phyloP scores from a whole-genome alignment of 192 early-diverging fungal species.

The Entomortierella parvispora region DNA sequence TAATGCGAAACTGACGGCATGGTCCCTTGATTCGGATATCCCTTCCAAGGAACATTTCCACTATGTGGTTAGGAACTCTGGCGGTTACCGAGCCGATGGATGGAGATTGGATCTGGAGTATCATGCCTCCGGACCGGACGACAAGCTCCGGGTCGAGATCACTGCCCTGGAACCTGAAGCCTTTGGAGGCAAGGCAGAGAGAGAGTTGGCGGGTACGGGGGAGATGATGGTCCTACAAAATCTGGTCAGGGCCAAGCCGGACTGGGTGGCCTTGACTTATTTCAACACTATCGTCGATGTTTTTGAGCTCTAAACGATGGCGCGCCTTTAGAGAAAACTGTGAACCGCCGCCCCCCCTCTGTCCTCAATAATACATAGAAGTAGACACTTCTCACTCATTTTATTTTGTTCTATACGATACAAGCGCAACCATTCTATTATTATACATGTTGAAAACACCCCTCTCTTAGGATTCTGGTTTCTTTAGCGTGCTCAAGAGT shows the following conservation, averaged over 20 bases:
- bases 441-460: background rate
- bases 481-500: conserved; percentile 24
- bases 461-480: background rate
- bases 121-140: conserved; percentile 1
- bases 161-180: conserved; percentile 27
- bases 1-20: conserved; percentile 61
- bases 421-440: too few species aligned
- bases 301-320: conserved; percentile 16
- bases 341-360: too few species aligned
- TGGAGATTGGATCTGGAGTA: conserved; percentile 44
- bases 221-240: conserved; percentile 24
- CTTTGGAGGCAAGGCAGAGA: conserved; percentile 17
- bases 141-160: conserved; percentile 20
- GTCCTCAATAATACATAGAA: background rate
- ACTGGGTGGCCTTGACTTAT: conserved; percentile 25
- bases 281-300: conserved; percentile 11
- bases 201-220: conserved; percentile 25
- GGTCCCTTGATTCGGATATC: conserved; percentile 58
- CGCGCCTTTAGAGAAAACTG: too few species aligned
- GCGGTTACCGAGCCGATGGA: conserved; percentile 23
- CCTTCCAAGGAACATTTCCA: conserved; percentile 40
- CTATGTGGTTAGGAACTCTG: conserved; percentile 57
- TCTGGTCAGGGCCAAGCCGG: conserved; percentile 24
- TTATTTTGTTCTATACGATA: background rate
- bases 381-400: background rate